phyloP scores from a whole-genome alignment of 352 stramenopile species.

The Thalassiosira mediterranea region DNA sequence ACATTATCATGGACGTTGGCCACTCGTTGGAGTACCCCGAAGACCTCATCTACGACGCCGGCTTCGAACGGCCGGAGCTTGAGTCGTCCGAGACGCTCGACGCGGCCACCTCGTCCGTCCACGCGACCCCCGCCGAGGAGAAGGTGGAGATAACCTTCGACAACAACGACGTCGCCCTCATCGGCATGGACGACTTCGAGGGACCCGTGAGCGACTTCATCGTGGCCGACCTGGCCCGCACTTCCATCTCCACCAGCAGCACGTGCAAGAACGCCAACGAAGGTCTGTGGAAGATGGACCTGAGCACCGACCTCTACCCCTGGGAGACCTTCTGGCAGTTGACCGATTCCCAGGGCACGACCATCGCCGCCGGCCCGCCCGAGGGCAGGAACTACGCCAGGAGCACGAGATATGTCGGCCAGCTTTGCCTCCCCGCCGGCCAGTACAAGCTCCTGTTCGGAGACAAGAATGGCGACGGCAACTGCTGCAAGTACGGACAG shows the following conservation, averaged over 20 bases:
- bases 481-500: constrained; percentile 41
- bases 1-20: constrained; percentile 4
- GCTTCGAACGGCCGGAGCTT: background rate
- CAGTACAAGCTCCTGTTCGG: constrained; percentile 46
- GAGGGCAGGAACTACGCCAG: background rate
- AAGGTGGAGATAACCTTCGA: constrained; percentile 8
- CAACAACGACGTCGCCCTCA: constrained; percentile 4
- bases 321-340: constrained; percentile 6
- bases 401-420: constrained; percentile 7
- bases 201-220: constrained; percentile 24
- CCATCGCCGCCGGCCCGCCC: background rate
- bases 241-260: background rate
- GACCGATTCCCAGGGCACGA: background rate
- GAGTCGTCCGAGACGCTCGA: background rate
- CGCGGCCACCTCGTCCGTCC: background rate
- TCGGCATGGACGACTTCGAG: constrained; percentile 1
- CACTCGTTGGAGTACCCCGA: constrained; percentile 20
- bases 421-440: background rate
- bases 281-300: background rate
- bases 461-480: constrained; percentile 43
- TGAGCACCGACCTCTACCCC: background rate
- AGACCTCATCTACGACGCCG: constrained; percentile 13
- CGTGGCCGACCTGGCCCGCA: constrained; percentile 8
- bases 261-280: constrained; percentile 9
- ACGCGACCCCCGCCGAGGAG: background rate